Evolutionary conservation across 352 stramenopile species (phyloP).

Genomic region (Pythium phragmitis): DNA sequence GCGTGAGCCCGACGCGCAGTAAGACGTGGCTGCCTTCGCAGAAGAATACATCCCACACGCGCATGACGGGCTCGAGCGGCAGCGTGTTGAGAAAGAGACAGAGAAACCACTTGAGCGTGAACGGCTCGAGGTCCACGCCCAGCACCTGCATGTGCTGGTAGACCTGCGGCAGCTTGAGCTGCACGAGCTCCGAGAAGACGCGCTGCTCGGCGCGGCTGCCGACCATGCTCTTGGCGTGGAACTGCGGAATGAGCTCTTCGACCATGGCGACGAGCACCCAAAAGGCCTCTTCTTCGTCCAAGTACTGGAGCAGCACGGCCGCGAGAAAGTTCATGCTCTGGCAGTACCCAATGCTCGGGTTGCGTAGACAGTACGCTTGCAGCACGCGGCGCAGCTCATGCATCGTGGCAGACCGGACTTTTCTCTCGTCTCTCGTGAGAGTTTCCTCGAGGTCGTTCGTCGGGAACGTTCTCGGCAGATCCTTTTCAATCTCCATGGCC

Average conservation of each 20-base stretch:
- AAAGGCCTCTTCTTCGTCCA: constrained; percentile 86
- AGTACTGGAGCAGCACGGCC: constrained; percentile 72
- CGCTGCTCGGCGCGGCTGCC: constrained; percentile 88
- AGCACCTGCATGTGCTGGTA: constrained; percentile 66
- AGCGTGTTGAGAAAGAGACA: constrained; percentile 93
- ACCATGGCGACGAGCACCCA: constrained; percentile 86
- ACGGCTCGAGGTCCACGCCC: constrained; percentile 82
- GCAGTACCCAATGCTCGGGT: constrained; percentile 85
- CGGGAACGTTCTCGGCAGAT: constrained; percentile 77
- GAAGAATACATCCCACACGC: constrained; percentile 91
- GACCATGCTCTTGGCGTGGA: constrained; percentile 87
- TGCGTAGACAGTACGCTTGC: constrained; percentile 82
- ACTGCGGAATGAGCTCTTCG: constrained; percentile 89
- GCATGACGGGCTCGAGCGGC: constrained; percentile 84
- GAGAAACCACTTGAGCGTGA: constrained; percentile 93
- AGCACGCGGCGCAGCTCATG: constrained; percentile 75
- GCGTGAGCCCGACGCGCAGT: constrained; percentile 75
- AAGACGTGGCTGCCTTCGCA: constrained; percentile 89
- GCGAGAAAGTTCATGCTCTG: constrained; percentile 90
- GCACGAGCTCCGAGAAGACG: constrained; percentile 84
- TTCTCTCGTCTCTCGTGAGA: constrained; percentile 15
- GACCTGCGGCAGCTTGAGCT: constrained; percentile 81
- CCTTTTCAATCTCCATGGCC: constrained; percentile 88
- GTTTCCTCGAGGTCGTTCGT: constrained; percentile 1
- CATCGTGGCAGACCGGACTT: constrained; percentile 38